Evolutionary conservation across 2,329 filamentous ascomycete genomes (phyloP), one percentile per base, ranked within the genome.

Genomic region (Xylariaceae sp.): DNA sequence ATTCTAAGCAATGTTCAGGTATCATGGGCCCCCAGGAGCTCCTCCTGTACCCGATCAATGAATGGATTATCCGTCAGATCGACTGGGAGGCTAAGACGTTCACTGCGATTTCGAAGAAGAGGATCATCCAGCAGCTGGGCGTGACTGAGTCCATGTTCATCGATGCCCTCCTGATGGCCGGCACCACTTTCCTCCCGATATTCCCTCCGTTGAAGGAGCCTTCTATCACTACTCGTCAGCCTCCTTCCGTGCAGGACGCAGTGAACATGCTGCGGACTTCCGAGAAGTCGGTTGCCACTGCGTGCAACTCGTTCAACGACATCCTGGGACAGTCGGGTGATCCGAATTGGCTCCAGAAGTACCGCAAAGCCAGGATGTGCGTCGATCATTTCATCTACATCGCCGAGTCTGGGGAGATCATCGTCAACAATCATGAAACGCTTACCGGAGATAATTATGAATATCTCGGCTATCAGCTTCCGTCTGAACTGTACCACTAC

Each of bases 401-500:
- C 44, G 76, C 80, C 21, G 71, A 77, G 35, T 76, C 75, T n/a
- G 92, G 92, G 25, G 78, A 82, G 49, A 73, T 94, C 31, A 74
- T 76, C 39, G 82, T 88, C 12, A 70, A 86, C 49, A 80, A 89
- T 47, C 73, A 70, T 35, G 81, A 85, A 6, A 70, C 77, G 35
- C 74, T 88, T 14, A 89, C 92, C 2, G 74, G 73, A 29, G 89
- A 96, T 54, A 80, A 92, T 45, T 85, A 93, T 53, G 81, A 90
- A 51, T 89, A 95, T 53, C 76, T 95, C 41, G 88, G 88, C n/a
- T 76, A 93, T 38, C 83, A 89, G 39, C 68, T 98, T 5, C 88
- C 92, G 0, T 79, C 88, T 25, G 92, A 98, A 59, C 68, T 96
- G 13, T 89, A 90, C 56, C 83, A 87, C 58, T 96, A 96, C 57